These are phyloP conservation scores for Colletotrichum trifolii DNA, from an alignment of 2,329 filamentous ascomycete species.

Conservation along the genomic window DNA sequence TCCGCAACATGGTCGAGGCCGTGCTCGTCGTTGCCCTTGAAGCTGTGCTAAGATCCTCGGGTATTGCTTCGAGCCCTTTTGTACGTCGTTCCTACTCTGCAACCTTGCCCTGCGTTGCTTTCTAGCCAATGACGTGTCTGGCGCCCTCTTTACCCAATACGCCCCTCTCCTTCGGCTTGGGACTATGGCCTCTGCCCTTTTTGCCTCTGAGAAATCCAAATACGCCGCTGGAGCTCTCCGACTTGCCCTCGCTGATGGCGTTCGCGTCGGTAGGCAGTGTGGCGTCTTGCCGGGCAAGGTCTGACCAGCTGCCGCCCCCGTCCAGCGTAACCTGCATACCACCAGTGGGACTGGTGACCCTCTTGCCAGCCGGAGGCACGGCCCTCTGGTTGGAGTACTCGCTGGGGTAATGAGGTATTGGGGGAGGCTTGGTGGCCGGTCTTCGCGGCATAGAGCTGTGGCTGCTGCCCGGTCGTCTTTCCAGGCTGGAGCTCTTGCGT, in stretches of 20 bases:
- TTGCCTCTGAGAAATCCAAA: conserved; percentile 91
- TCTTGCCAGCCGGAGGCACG: conserved; percentile 64
- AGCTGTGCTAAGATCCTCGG: conserved; percentile 21
- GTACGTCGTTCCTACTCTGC: conserved; percentile 26
- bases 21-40: not conserved
- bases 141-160: conserved; percentile 96
- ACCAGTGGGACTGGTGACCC: conserved; percentile 81
- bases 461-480: conserved; percentile 33
- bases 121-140: conserved; percentile 78
- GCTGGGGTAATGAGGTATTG: conserved; percentile 59
- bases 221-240: conserved; percentile 78
- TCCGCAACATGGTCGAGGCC: conserved; percentile 1
- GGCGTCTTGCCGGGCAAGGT: conserved; percentile 85
- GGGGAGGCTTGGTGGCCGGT: conserved; percentile 41
- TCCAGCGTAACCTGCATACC: conserved; percentile 93
- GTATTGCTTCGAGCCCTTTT: conserved; percentile 29
- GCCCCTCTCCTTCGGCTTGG: conserved; percentile 92
- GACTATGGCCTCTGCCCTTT: conserved; percentile 89
- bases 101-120: conserved; percentile 5
- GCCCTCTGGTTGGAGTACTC: conserved; percentile 52
- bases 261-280: conserved; percentile 77
- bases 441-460: conserved; percentile 36
- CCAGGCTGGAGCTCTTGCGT: conserved; percentile 34
- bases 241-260: conserved; percentile 62
- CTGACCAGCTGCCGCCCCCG: conserved; percentile 89